Conservation (phyloP, 495 filamentous ascomycete species). For the Aspergillus cavernicola region DNA sequence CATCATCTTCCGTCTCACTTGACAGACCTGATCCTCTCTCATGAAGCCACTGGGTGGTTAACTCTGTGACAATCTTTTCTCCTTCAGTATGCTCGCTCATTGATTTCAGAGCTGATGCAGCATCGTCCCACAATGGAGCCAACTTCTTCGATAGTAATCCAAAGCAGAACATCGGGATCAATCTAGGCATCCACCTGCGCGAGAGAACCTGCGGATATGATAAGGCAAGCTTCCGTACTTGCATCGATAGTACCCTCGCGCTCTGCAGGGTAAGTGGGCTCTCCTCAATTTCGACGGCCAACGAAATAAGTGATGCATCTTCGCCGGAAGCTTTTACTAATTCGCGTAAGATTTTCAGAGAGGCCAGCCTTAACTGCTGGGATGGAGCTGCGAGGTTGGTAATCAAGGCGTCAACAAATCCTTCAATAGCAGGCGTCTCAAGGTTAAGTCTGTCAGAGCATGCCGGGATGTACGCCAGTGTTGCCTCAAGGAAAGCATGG, state of each 20-base stretch:
- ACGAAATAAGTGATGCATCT: constrained; percentile 39
- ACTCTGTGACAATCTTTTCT: constrained; percentile 66
- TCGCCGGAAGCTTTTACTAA: constrained; percentile 33
- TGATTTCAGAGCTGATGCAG: constrained; percentile 66
- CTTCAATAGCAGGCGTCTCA: constrained; percentile 44
- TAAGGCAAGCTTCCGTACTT: constrained; percentile 71
- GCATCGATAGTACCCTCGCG: constrained; percentile 71
- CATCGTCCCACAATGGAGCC: constrained; percentile 81
- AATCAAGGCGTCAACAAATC: constrained; percentile 59
- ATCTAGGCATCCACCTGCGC: constrained; percentile 61
- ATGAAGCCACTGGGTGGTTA: constrained; percentile 79
- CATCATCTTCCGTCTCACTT: constrained; percentile 24
- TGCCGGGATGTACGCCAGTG: constrained; percentile 55
- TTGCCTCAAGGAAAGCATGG: constrained; percentile 63
- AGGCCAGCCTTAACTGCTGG: constrained; percentile 64
- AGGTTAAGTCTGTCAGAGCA: constrained; percentile 39
- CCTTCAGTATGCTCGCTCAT: constrained; percentile 67
- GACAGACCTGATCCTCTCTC: constrained; percentile 41
- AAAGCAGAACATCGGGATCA: constrained; percentile 81
- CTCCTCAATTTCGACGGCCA: constrained; percentile 68
- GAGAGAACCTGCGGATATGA: constrained; percentile 51
- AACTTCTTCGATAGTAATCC: constrained; percentile 83
- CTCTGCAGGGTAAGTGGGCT: constrained; percentile 73
- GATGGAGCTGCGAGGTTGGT: constrained; percentile 69
- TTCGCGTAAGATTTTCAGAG: constrained; percentile 60